phyloP scores from a whole-genome alignment of 495 filamentous ascomycete genomes.

The Neurospora sp. region DNA sequence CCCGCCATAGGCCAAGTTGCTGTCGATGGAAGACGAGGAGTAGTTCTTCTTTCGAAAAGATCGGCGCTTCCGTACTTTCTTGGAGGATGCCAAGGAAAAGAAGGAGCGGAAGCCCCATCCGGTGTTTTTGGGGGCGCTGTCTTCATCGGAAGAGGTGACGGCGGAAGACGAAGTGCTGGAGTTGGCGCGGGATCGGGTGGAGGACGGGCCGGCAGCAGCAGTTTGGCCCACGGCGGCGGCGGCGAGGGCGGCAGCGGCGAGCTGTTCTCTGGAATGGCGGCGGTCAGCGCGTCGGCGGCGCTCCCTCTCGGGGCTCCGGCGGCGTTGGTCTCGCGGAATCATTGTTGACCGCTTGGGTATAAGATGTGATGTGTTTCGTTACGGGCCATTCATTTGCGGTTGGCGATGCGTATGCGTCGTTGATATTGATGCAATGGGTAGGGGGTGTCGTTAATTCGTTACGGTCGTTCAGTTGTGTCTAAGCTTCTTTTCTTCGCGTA shows the following conservation, averaged over 20 bases:
- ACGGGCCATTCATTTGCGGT: slow-evolving; percentile 19
- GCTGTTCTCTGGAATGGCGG: slow-evolving; percentile 36
- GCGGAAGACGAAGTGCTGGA: slow-evolving; percentile 31
- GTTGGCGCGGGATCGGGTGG: slow-evolving; percentile 24
- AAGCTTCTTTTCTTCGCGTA: background rate
- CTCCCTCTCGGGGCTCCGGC: slow-evolving; percentile 40
- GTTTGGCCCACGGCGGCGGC: slow-evolving; percentile 14
- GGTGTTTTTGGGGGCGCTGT: slow-evolving; percentile 34
- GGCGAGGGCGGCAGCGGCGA: slow-evolving; percentile 28
- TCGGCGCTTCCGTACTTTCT: slow-evolving; percentile 35
- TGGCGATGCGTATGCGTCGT: background rate
- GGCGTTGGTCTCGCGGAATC: slow-evolving; percentile 35
- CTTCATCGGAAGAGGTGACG: slow-evolving; percentile 35
- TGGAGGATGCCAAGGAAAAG: slow-evolving; percentile 26
- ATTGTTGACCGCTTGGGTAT: slow-evolving; percentile 16
- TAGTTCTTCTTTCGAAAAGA: slow-evolving; percentile 35
- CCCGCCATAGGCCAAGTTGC: slow-evolving; percentile 47
- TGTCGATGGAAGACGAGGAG: slow-evolving; percentile 39
- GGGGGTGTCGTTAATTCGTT: slow-evolving; percentile 4
- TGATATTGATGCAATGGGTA: background rate
- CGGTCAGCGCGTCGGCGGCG: slow-evolving; percentile 39
- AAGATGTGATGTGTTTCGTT: slow-evolving; percentile 2
- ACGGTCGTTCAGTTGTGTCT: background rate
- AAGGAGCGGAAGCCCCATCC: slow-evolving; percentile 33
- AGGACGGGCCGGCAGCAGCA: slow-evolving; percentile 20